A percentile compares a stretch with the other conserved stretches of the same genome.
These are phyloP conservation scores for Starmerella asiatica DNA, from an alignment of 805 yeast species.

Conservation along the genomic window DNA sequence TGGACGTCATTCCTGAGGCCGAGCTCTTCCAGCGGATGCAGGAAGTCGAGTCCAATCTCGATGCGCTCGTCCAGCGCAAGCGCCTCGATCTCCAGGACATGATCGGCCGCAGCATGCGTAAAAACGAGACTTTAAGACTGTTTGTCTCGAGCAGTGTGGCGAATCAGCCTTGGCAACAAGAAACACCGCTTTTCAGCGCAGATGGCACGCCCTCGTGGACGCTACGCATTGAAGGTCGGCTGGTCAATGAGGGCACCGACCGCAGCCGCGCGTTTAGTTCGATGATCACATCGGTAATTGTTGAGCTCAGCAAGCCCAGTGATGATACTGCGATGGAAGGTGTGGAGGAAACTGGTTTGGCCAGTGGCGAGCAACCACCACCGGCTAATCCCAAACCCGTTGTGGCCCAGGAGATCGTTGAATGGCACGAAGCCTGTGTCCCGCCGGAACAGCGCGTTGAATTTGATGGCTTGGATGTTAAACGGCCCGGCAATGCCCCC, in stretches of 20 bases:
- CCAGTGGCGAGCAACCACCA: too few relatives aligned
- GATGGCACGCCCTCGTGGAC: slow-evolving; percentile 44
- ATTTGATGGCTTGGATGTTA: slow-evolving; percentile 83
- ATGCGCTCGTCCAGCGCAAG: slow-evolving; percentile 69
- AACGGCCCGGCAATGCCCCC: slow-evolving; percentile 58
- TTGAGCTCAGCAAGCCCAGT: slow-evolving; percentile 41
- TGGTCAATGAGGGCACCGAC: slow-evolving; percentile 43
- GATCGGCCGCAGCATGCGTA: slow-evolving; percentile 35
- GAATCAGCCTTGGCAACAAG: slow-evolving; percentile 78
- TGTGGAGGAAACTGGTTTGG: neutral
- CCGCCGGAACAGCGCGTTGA: slow-evolving; percentile 31
- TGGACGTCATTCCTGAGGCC: slow-evolving; percentile 50
- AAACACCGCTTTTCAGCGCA: slow-evolving; percentile 18
- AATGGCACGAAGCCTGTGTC: slow-evolving; percentile 62
- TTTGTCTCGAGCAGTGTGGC: slow-evolving; percentile 70
- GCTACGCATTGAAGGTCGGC: slow-evolving; percentile 73
- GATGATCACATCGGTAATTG: slow-evolving; percentile 68
- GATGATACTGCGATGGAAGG: slow-evolving; percentile 14
- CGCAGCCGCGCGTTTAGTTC: slow-evolving; percentile 55
- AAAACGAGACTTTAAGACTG: slow-evolving; percentile 54
- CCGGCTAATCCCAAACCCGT: neutral
- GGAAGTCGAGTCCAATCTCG: slow-evolving; percentile 73
- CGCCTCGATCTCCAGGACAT: slow-evolving; percentile 72
- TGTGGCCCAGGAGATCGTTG: slow-evolving; percentile 36
- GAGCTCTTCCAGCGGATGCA: slow-evolving; percentile 53